Evolutionary conservation across 1,284 basidiomycete species (phyloP), one percentile per base, ranked within the genome.

Genomic region (Microbotryum violaceum): DNA sequence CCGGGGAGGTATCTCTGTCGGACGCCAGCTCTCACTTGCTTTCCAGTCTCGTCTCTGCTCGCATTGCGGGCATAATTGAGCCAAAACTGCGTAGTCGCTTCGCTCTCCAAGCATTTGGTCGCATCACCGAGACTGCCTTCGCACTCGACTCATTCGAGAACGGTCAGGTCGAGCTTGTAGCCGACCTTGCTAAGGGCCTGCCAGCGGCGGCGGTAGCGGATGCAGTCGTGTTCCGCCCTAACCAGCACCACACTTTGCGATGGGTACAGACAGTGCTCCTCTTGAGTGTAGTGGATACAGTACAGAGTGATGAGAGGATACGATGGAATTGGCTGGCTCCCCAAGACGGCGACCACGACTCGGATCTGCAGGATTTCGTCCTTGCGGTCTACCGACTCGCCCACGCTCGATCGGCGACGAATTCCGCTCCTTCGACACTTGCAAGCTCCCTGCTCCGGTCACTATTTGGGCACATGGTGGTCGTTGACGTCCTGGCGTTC

Each of bases 401-500:
- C 37, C 88, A 85, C 63, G 73, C 73, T 7, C 49, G 79, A 78
- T 56, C 61, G 8, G 61, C 54, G 18, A 58, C 58, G 16, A 16
- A 23, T 3, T 72, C 76, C 37, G 76, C 75, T 12, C 78, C 77
- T 14, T 72, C 77, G 4, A 63, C 72, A 2, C 74, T 89, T 4
- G 81, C 85, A 0, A 78, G 80, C 1, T 75, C 78, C 23, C 75
- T 91, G 47, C 80, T 91, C 37, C 80, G 81, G 59, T 74, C 78
- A 5, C 75, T 96, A 0, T 88, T 97, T 71, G 76, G 81, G 50
- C 82, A 80, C 58, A 77, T 68, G 46, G 51, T 93, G 4, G 82
- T 82, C 57, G 83, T 87, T 23, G 85, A 86, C 58, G 79, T 85
- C 0, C 77, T 97, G n/a, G 78, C 85, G 2, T 93, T 97, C 79